Base-by-base conservation (phyloP, 1,284 basidiomycete genomes). In the Puccinia coronata region DNA sequence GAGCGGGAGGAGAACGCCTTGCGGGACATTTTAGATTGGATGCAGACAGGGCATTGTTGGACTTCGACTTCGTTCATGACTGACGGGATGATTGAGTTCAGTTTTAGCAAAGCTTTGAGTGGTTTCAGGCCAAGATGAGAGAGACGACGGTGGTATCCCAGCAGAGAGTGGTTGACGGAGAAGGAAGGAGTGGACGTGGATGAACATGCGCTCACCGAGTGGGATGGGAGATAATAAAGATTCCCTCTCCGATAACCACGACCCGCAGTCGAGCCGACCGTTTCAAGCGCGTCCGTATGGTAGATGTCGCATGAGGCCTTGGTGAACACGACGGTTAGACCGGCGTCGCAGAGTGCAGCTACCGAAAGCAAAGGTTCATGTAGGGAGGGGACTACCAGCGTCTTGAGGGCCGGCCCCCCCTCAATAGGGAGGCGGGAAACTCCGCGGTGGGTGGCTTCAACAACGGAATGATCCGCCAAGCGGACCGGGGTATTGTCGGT, bases 281-380 rank as follows among this genome's bases (percentile, higher is more conserved):
- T 53, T 16, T n/a, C 6, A 41, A 12, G 9, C 14, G 1, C 41
- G 28, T 31, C 9, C n/a, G 47, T 36, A 28, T 70, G 25, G 67
- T 25, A n/a, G n/a, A n/a, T n/a, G n/a, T n/a, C n/a, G n/a, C n/a
- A n/a, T n/a, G n/a, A n/a, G n/a, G n/a, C n/a, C 34, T 70, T 70
- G 67, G 34, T 41, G 36, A 70, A 70, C 2, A 39, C 34, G 8
- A 70, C 41, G n/a, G 67, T 70, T 4, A 70, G 18, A 4, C 49
- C 67, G 4, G 9, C 34, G 49, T 70, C 67, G 34, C 67, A 70
- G 36, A 70, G 67, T 11, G 8, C n/a, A 9, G 67, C 67, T 12
- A 70, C 20, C 28, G 36, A 70, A 11, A 70, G 49, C n/a, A 70
- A 31, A 16, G 67, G 67, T 70, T 70, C 36, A 31, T 70, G 67